These are phyloP conservation scores for Pseudozyma pruni DNA, from an alignment of 1,284 basidiomycete genomes.

Conservation along the genomic window DNA sequence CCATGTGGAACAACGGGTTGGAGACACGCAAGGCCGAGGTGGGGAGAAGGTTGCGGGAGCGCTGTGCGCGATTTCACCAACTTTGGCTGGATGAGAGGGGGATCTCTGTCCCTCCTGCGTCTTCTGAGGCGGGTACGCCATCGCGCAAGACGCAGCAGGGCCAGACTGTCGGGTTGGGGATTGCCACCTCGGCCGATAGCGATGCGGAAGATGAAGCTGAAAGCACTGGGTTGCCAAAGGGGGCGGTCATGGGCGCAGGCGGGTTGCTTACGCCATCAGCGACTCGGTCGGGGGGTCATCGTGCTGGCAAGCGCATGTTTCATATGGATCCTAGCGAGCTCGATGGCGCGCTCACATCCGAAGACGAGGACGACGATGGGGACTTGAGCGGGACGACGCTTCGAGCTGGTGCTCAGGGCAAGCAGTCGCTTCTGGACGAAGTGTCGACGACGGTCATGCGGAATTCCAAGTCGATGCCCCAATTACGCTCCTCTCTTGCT, in stretches of 20 bases:
- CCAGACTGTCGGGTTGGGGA: constrained; percentile 9
- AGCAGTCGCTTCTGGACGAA: constrained; percentile 35
- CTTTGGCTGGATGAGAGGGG: constrained; percentile 46
- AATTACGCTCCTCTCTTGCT: background rate
- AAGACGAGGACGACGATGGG: constrained; percentile 23
- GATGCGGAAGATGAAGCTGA: constrained; percentile 81
- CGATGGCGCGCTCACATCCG: constrained; percentile 16
- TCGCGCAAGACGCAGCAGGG: constrained; percentile 6
- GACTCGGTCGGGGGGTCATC: constrained; percentile 33
- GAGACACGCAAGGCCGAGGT: constrained; percentile 60
- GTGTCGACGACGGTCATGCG: constrained; percentile 19
- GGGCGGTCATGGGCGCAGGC: constrained; percentile 72
- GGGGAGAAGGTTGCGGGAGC: constrained; percentile 35
- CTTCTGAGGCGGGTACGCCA: constrained; percentile 20
- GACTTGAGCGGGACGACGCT: background rate
- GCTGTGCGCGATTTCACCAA: constrained; percentile 47
- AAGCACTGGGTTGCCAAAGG: constrained; percentile 85
- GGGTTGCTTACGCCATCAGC: constrained; percentile 40
- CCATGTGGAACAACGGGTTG: constrained; percentile 64
- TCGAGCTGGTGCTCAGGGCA: background rate
- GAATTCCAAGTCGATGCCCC: constrained; percentile 17
- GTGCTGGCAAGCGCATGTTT: constrained; percentile 34
- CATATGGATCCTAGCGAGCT: constrained; percentile 37
- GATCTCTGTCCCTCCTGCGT: constrained; percentile 20
- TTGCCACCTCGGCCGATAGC: constrained; percentile 72